Conservation (phyloP, 768 basidiomycete genomes). For the Strobilomyces echinocephalus region DNA sequence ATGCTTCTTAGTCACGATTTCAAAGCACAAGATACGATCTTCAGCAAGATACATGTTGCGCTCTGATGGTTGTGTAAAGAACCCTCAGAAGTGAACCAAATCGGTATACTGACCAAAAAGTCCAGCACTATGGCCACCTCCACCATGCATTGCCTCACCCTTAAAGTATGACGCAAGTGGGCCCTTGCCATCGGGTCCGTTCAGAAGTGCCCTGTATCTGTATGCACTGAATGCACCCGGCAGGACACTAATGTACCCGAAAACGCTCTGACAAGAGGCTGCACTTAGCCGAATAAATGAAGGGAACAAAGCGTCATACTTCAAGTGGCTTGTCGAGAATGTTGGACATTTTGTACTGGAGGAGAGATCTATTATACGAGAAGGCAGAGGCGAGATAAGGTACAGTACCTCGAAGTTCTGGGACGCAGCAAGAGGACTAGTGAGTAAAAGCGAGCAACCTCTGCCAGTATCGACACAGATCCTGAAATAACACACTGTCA, state of each 20-base stretch:
- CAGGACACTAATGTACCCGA: slow-evolving; percentile 82
- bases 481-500: slow-evolving; percentile 31
- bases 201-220: slow-evolving; percentile 80
- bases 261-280: slow-evolving; percentile 52
- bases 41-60: slow-evolving; percentile 92
- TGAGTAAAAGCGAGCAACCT: slow-evolving; percentile 65
- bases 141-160: slow-evolving; percentile 82
- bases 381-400: not conserved
- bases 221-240: slow-evolving; percentile 93
- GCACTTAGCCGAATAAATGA: not conserved
- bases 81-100: not conserved
- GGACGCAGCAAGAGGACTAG: slow-evolving; percentile 79
- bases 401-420: slow-evolving; percentile 82
- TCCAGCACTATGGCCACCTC: slow-evolving; percentile 53
- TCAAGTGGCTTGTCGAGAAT: slow-evolving; percentile 95
- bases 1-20: slow-evolving; percentile 85
- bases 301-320: slow-evolving; percentile 37
- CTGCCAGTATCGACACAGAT: slow-evolving; percentile 80
- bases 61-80: slow-evolving; percentile 34
- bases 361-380: not conserved
- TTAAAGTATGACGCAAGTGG: slow-evolving; percentile 92
- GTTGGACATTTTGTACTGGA: slow-evolving; percentile 90
- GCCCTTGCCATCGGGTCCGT: slow-evolving; percentile 83
- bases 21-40: slow-evolving; percentile 88
- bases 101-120: slow-evolving; percentile 47